These are phyloP conservation scores for Excoecaria agallocha DNA, from an alignment of 345 rosid genomes.

Conservation along the genomic window DNA sequence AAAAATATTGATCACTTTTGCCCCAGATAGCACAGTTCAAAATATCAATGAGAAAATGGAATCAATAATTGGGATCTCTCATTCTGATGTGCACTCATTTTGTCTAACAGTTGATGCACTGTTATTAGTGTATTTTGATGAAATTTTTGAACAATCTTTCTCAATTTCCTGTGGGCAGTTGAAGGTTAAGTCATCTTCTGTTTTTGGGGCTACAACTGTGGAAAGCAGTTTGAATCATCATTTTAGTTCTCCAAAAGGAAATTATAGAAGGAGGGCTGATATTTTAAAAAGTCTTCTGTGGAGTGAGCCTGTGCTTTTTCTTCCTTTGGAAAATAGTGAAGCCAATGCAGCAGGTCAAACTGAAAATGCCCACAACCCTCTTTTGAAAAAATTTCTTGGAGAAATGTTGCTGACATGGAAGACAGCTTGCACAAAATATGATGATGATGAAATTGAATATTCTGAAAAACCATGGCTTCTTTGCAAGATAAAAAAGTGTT, in stretches of 20 bases:
- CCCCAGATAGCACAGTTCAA: constrained; percentile 32
- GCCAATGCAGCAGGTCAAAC: constrained; percentile 27
- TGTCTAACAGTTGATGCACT: constrained; percentile 54
- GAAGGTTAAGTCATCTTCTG: constrained; percentile 44
- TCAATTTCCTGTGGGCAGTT: constrained; percentile 59
- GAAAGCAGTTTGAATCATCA: constrained; percentile 29
- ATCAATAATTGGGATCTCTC: constrained; percentile 34
- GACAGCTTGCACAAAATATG: constrained; percentile 37
- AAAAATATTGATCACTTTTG: constrained; percentile 44
- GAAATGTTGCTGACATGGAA: constrained; percentile 74
- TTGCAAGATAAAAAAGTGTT: constrained; percentile 52
- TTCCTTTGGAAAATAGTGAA: constrained; percentile 34
- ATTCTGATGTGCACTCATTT: constrained; percentile 45
- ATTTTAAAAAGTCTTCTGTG: constrained; percentile 45
- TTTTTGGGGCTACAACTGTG: constrained; percentile 23
- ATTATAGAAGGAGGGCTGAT: constrained; percentile 34
- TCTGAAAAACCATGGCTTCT: constrained; percentile 64
- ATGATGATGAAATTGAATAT: constrained; percentile 41
- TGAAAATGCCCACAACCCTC: constrained; percentile 33
- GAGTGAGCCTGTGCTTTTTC: constrained; percentile 54
- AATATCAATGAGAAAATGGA: constrained; percentile 36
- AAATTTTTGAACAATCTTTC: constrained; percentile 43
- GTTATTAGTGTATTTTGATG: constrained; percentile 43
- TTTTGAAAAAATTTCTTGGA: constrained; percentile 45
- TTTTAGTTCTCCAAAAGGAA: constrained; percentile 32